Base-by-base conservation (phyloP, 306 rosid species). In the Citrullus mucosospermus region DNA sequence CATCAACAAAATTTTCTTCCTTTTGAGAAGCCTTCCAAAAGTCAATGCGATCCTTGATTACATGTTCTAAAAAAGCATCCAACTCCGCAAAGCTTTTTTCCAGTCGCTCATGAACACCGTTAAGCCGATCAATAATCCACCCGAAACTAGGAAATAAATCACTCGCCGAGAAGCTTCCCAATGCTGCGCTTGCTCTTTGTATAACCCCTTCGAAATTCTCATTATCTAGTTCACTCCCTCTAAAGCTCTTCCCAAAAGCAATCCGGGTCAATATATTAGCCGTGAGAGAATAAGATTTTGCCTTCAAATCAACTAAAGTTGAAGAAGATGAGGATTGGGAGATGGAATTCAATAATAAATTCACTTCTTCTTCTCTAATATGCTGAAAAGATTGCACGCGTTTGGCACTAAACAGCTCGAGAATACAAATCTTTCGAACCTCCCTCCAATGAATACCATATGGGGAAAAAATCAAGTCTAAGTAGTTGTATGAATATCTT, bases 391-490 rank as follows among this genome's bases (percentile, higher is more conserved):
- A 83, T 22, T 77, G 78, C 28, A 87, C 86, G 18, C 80, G 85
- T 25, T 48, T 80, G 2, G 77, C 9, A 38, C 83, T 89, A 28
- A 87, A 78, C 15, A 89, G 80, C 50, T 84, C 81, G 10, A 57
- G 46, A 8, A 85, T 75, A 9, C 83, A 56, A 15, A 87, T 13
- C 39, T 84, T 89, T 55, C 87, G 34, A 5, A 87, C 69, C 28
- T 87, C 85, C 63, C 86, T 79, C 90, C 89, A 86, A 34, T 81
- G 83, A 0, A 82, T 81, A 5, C 89, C 85, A 9, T 86, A 88
- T 0, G 89, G 88, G 0, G 85, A 18, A 30, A 87, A 46, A 5
- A 7, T n/a, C 0, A 83, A 4, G 38, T 86, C 86, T 0, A 38
- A 6, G 32, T 41, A 44, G 66, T 84, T 78, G 74, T 74, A 87